Evolutionary conservation across 75 land plant species (phyloP).

Genomic region (Larix kaempferi): DNA sequence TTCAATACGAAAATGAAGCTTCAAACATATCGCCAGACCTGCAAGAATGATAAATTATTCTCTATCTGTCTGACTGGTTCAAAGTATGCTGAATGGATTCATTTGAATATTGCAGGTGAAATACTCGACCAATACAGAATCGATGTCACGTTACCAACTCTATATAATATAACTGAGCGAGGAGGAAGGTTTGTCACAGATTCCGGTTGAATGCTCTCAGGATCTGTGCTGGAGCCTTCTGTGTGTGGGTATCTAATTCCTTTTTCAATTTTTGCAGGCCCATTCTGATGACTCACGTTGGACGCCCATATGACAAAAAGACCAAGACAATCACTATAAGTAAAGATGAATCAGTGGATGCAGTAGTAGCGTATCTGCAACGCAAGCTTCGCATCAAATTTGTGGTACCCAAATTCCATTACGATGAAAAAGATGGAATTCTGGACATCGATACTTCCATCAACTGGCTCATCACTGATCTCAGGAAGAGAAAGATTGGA

Average conservation of each 20-base stretch:
- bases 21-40: no score
- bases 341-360: conserved; percentile 45
- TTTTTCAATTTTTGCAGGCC: conserved; percentile 25
- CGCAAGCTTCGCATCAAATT: conserved; percentile 55
- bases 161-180: conserved; percentile 54
- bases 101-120: conserved; percentile 23
- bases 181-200: conserved; percentile 33
- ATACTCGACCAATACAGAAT: conserved; percentile 47
- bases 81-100: no score
- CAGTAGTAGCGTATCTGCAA: conserved; percentile 45
- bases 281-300: conserved; percentile 50
- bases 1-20: no score
- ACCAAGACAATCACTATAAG: conserved; percentile 28
- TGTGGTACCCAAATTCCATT: conserved; percentile 35
- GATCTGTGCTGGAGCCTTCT: no score
- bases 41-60: no score
- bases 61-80: no score
- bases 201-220: no score
- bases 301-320: conserved; percentile 50
- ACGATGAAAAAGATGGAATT: conserved; percentile 31
- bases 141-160: conserved; percentile 53
- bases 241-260: no score
- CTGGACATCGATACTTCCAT: conserved; percentile 51
- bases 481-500: conserved; percentile 39
- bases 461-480: conserved; percentile 51